A percentile compares a stretch with the other conserved stretches of the same genome.
Evolutionary conservation across 148 eudicot genomes (phyloP).

Genomic region (Camellia lanceoleosa): DNA sequence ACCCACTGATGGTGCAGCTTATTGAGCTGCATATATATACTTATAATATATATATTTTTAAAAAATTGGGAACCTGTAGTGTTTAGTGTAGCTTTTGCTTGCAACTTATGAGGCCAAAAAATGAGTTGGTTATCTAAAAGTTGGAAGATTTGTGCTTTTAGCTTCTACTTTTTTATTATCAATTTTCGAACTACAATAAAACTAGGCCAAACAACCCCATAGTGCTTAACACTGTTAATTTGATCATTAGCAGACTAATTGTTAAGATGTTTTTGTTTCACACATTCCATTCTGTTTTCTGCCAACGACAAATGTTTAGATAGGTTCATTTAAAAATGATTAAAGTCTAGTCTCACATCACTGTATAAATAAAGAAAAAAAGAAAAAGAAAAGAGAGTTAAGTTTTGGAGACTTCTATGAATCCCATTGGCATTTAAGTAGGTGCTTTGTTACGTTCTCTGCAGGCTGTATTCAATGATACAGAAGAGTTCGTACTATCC

Average conservation of each 20-base stretch:
- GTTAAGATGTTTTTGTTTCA: background rate
- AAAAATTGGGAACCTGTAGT: too few relatives aligned
- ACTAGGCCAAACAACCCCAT: background rate
- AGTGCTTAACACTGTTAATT: background rate
- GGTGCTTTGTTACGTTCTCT: background rate
- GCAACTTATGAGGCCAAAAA: too few relatives aligned
- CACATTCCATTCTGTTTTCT: background rate
- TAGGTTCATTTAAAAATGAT: background rate
- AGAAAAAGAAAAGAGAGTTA: background rate
- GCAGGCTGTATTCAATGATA: constrained; percentile 80
- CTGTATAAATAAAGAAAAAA: background rate
- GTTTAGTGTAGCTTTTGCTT: too few relatives aligned
- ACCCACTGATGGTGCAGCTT: background rate
- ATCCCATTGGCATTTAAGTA: background rate
- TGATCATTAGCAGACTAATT: background rate
- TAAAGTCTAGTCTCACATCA: background rate
- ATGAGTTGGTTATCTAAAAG: too few relatives aligned
- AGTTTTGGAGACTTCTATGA: background rate
- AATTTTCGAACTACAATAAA: too few relatives aligned
- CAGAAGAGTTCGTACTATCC: constrained; percentile 73
- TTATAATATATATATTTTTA: too few relatives aligned
- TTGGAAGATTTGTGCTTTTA: too few relatives aligned
- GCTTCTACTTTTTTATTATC: too few relatives aligned
- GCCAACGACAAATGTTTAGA: background rate
- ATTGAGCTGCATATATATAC: too few relatives aligned